These are phyloP conservation scores for Baeospora myosura DNA, from an alignment of 1,284 basidiomycete genomes.

Conservation along the genomic window DNA sequence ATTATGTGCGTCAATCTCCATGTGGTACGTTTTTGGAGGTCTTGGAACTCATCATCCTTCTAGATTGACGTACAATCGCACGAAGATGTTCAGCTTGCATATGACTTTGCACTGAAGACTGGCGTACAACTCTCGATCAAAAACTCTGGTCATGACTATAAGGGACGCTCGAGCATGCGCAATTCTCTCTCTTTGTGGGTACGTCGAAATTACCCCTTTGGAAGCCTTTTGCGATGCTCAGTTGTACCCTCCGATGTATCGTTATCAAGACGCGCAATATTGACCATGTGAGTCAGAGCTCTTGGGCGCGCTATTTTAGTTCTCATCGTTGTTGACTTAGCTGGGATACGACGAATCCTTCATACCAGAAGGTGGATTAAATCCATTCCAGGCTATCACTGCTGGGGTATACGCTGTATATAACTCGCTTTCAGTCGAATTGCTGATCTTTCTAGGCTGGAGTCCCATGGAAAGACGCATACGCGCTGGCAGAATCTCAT, in stretches of 20 bases:
- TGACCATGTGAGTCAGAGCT: not conserved
- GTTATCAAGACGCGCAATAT: slow-evolving; percentile 1
- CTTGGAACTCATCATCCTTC: not conserved
- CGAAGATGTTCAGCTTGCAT: slow-evolving; percentile 25
- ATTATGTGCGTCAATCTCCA: slow-evolving; percentile 19
- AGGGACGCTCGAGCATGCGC: slow-evolving; percentile 28
- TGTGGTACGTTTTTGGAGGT: not conserved
- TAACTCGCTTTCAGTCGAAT: not conserved
- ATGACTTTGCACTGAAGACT: slow-evolving; percentile 25
- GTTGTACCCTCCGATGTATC: not conserved
- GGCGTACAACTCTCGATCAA: slow-evolving; percentile 31
- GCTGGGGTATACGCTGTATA: slow-evolving; percentile 14
- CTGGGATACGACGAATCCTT: slow-evolving; percentile 10
- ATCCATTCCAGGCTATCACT: slow-evolving; percentile 14
- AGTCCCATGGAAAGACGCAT: slow-evolving; percentile 17
- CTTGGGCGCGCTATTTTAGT: not conserved
- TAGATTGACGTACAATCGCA: slow-evolving; percentile 25
- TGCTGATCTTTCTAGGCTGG: slow-evolving; percentile 15
- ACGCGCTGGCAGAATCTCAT: slow-evolving; percentile 22
- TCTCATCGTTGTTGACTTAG: not conserved
- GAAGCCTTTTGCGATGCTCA: not conserved
- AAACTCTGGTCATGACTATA: slow-evolving; percentile 35
- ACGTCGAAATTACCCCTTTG: no score
- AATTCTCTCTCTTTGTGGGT: slow-evolving; percentile 29
- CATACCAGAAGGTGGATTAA: slow-evolving; percentile 10